phyloP scores from a whole-genome alignment of 2,329 filamentous ascomycete species.

The Fusarium lateritium region DNA sequence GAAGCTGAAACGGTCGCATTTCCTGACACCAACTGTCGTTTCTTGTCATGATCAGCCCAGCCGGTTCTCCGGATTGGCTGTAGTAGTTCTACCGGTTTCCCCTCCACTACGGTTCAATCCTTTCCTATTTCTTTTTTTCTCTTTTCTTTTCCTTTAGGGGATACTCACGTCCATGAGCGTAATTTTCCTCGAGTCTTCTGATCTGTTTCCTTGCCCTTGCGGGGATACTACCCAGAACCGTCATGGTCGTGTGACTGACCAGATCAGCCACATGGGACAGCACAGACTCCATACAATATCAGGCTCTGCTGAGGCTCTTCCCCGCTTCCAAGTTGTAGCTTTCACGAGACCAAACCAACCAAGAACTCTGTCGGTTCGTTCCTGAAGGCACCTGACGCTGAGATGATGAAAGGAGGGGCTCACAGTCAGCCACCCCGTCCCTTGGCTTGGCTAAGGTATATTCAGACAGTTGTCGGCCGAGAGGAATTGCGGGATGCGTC shows the following conservation, averaged over 20 bases:
- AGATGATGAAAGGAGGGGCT: slow-evolving; percentile 30
- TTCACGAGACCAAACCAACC: slow-evolving; percentile 27
- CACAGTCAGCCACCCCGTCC: slow-evolving; percentile 36
- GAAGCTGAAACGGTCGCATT: slow-evolving; percentile 22
- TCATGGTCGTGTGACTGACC: slow-evolving; percentile 48
- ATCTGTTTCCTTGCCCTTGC: slow-evolving; percentile 41
- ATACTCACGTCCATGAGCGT: neutral
- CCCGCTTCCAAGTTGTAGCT: slow-evolving; percentile 30
- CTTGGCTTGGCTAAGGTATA: slow-evolving; percentile 7
- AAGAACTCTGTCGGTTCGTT: slow-evolving; percentile 27
- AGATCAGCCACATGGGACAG: slow-evolving; percentile 33
- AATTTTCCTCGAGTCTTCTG: slow-evolving; percentile 42
- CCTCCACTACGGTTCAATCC: slow-evolving; percentile 15
- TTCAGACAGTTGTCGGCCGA: slow-evolving; percentile 41
- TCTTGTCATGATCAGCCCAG: slow-evolving; percentile 4
- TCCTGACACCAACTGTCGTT: slow-evolving; percentile 10
- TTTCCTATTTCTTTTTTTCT: slow-evolving; percentile 21
- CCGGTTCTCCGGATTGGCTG: slow-evolving; percentile 16
- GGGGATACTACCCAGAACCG: slow-evolving; percentile 34
- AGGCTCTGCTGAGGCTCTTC: slow-evolving; percentile 25
- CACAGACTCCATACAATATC: slow-evolving; percentile 10
- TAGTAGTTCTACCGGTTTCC: slow-evolving; percentile 16
- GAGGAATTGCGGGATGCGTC: slow-evolving; percentile 32
- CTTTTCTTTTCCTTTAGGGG: slow-evolving; percentile 33
- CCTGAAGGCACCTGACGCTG: slow-evolving; percentile 46